A percentile compares a stretch with the other conserved stretches of the same genome.
phyloP scores from a whole-genome alignment of 2,329 filamentous ascomycete species.

The Trichoderma polysporum region DNA sequence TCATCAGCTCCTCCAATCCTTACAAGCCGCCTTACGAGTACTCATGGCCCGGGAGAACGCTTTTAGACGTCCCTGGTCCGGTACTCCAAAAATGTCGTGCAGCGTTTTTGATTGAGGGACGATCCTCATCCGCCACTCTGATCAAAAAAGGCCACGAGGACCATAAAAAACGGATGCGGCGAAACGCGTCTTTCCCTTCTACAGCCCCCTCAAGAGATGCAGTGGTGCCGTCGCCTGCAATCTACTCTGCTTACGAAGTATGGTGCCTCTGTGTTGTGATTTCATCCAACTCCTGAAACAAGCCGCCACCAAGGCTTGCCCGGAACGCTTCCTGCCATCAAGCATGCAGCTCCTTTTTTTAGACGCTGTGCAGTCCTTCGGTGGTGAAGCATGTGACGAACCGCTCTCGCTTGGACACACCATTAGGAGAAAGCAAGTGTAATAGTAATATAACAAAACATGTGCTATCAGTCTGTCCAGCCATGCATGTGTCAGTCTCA shows the following conservation, averaged over 20 bases:
- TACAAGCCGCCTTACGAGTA: neutral
- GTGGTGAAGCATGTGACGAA: neutral
- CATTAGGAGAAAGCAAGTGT: neutral
- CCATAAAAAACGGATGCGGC: neutral
- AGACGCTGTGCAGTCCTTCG: neutral
- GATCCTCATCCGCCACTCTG: conserved; percentile 4
- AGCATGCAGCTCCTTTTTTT: neutral
- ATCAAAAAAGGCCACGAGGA: neutral
- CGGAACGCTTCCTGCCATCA: neutral
- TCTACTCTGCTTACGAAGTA: neutral
- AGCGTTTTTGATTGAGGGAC: neutral
- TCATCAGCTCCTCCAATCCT: neutral
- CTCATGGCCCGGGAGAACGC: neutral
- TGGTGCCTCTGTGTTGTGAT: neutral
- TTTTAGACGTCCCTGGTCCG: neutral
- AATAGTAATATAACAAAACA: neutral
- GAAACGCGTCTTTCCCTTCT: neutral
- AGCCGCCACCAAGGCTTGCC: neutral
- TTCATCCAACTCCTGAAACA: neutral
- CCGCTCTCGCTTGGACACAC: neutral
- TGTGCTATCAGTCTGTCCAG: neutral
- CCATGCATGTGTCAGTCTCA: neutral
- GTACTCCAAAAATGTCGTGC: conserved; percentile 11
- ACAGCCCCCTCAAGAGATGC: neutral
- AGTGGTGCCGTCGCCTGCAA: neutral